A percentile compares a stretch with the other conserved stretches of the same genome.
These are phyloP conservation scores for Colletotrichum costaricense DNA, from an alignment of 2,329 filamentous ascomycete genomes.

Conservation along the genomic window DNA sequence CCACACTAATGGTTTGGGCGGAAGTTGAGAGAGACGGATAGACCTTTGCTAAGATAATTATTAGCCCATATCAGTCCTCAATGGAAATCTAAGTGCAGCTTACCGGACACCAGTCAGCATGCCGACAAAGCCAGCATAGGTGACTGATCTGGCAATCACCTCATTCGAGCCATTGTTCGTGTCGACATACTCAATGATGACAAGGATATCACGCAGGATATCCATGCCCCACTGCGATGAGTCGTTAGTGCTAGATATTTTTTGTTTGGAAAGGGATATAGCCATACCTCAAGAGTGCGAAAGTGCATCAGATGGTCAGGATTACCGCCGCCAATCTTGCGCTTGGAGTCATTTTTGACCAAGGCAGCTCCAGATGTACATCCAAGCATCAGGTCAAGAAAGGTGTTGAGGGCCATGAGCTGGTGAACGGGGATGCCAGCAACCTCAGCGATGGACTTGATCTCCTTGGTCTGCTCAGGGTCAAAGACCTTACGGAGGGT, in stretches of 20 bases:
- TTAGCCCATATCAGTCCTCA: not conserved
- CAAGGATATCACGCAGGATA: slow-evolving; percentile 57
- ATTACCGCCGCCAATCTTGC: too few relatives aligned
- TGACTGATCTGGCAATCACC: slow-evolving; percentile 58
- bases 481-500: slow-evolving; percentile 61
- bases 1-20: slow-evolving; percentile 57
- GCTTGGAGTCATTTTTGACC: not conserved
- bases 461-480: slow-evolving; percentile 66
- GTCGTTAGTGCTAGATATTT: not conserved
- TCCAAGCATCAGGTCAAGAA: slow-evolving; percentile 71
- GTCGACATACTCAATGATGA: slow-evolving; percentile 62
- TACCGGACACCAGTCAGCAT: slow-evolving; percentile 61
- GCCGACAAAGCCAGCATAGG: slow-evolving; percentile 64
- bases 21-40: slow-evolving; percentile 63
- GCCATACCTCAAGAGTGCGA: slow-evolving; percentile 55
- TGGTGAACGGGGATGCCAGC: slow-evolving; percentile 66
- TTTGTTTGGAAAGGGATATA: not conserved
- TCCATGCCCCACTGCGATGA: slow-evolving; percentile 60
- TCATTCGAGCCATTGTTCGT: slow-evolving; percentile 41
- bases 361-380: slow-evolving; percentile 63
- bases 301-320: slow-evolving; percentile 59
- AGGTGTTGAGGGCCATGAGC: slow-evolving; percentile 67
- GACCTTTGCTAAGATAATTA: slow-evolving; percentile 43
- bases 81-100: slow-evolving; percentile 15
- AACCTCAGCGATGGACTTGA: slow-evolving; percentile 62